These are phyloP conservation scores for Talaromyces sp. DNA, from an alignment of 2,329 filamentous ascomycete species.

Conservation along the genomic window DNA sequence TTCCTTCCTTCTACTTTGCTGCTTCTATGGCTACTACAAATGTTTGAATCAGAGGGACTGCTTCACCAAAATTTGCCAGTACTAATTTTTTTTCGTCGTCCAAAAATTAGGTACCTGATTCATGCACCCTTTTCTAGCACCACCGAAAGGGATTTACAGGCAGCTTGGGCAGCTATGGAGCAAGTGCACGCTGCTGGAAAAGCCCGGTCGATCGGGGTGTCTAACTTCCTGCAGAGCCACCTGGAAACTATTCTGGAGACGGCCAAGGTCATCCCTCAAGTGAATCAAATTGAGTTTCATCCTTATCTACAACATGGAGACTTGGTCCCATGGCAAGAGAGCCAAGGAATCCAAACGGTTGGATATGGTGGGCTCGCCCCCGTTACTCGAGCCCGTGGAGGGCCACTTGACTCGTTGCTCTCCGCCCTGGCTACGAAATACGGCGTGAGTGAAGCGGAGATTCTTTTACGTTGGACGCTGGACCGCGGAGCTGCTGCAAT, in stretches of 20 bases:
- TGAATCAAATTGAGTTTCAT: constrained; percentile 43
- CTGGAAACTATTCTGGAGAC: constrained; percentile 55
- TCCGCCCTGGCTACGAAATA: constrained; percentile 62
- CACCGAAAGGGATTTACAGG: constrained; percentile 57
- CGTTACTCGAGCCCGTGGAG: constrained; percentile 57
- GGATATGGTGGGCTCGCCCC: constrained; percentile 52
- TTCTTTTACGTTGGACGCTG: constrained; percentile 62
- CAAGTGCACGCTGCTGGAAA: constrained; percentile 59
- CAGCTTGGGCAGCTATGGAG: constrained; percentile 64
- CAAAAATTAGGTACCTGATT: constrained; percentile 57
- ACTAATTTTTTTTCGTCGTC: too few species aligned
- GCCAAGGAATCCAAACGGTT: constrained; percentile 44
- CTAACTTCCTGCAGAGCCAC: constrained; percentile 60
- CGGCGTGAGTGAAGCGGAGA: constrained; percentile 59
- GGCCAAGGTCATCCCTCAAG: constrained; percentile 44
- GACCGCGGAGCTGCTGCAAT: constrained; percentile 63
- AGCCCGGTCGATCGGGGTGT: constrained; percentile 64
- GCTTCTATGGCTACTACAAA: not conserved
- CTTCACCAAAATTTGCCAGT: not conserved
- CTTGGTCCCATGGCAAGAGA: constrained; percentile 44
- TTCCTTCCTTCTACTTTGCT: not conserved
- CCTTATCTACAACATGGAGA: constrained; percentile 52
- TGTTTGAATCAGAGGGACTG: not conserved
- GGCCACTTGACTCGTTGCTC: constrained; percentile 58
- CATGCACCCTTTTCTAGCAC: constrained; percentile 63